Evolutionary conservation across 176 grass and related monocot species (phyloP).

Genomic region (Musa beccarii): DNA sequence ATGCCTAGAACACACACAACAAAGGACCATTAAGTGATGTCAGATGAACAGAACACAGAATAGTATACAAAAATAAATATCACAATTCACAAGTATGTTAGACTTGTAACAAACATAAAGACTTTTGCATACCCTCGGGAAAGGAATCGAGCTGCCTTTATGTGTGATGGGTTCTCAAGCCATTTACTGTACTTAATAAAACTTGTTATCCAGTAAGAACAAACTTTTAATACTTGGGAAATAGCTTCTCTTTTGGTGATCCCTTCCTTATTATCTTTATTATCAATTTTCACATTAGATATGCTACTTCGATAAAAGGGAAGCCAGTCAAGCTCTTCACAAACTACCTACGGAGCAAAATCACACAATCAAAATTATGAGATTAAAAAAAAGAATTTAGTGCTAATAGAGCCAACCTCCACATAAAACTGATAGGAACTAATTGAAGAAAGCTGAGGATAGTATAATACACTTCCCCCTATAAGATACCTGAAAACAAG

Average conservation of each 20-base stretch:
- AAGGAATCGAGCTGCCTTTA: slow-evolving; percentile 79
- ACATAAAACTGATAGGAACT: slow-evolving; percentile 98
- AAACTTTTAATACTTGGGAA: slow-evolving; percentile 58
- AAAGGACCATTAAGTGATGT: slow-evolving; percentile 25
- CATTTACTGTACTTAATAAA: slow-evolving; percentile 90
- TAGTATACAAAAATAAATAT: background rate
- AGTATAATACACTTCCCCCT: slow-evolving; percentile 90
- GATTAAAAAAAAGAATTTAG: slow-evolving; percentile 5
- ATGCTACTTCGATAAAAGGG: slow-evolving; percentile 63
- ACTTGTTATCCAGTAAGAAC: slow-evolving; percentile 87
- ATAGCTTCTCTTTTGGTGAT: slow-evolving; percentile 45
- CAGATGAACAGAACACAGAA: background rate
- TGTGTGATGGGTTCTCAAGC: slow-evolving; percentile 90
- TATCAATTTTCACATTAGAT: slow-evolving; percentile 35
- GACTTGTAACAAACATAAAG: slow-evolving; percentile 1
- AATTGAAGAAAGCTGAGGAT: slow-evolving; percentile 96
- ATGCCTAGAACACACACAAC: slow-evolving; percentile 43
- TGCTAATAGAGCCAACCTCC: slow-evolving; percentile 52
- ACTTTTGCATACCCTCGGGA: slow-evolving; percentile 64
- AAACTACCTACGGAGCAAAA: slow-evolving; percentile 63
- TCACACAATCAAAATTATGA: slow-evolving; percentile 19
- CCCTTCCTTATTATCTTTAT: slow-evolving; percentile 42
- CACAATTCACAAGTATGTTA: background rate
- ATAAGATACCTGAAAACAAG: slow-evolving; percentile 84
- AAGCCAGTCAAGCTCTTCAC: slow-evolving; percentile 97